Conservation (phyloP, 2,329 filamentous ascomycete species). For the Paracamarosporium sp. region DNA sequence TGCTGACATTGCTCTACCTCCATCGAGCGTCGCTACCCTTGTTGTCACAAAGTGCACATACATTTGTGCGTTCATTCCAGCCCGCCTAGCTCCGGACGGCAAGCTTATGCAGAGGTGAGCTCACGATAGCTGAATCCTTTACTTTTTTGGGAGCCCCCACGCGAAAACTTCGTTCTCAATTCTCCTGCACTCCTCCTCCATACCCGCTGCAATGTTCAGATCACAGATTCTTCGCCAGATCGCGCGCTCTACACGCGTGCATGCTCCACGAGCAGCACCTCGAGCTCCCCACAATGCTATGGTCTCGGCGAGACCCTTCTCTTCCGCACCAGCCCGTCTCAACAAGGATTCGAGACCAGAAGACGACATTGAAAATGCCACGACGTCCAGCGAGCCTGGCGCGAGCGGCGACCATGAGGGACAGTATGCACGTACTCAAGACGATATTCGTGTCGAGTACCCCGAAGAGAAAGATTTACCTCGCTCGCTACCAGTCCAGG, state of each 20-base stretch:
- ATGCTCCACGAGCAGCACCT: conserved; percentile 34
- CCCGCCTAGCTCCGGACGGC: not conserved
- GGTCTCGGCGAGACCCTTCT: conserved; percentile 34
- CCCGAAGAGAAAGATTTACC: conserved; percentile 78
- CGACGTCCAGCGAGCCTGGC: conserved; percentile 46
- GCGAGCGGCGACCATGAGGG: conserved; percentile 63
- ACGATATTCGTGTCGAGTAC: conserved; percentile 79
- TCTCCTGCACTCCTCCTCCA: not conserved
- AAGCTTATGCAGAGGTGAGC: not conserved
- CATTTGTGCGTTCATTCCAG: not conserved
- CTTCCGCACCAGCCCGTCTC: conserved; percentile 32
- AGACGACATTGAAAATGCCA: conserved; percentile 40
- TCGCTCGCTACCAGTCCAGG: conserved; percentile 71
- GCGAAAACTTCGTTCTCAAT: not conserved
- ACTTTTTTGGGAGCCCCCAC: not conserved
- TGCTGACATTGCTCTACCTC: not conserved
- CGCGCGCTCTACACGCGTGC: conserved; percentile 32
- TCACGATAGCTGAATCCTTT: conserved; percentile 5
- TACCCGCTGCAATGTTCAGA: conserved; percentile 38
- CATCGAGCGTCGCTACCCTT: conserved; percentile 7
- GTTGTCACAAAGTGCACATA: not conserved
- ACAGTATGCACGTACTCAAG: conserved; percentile 79
- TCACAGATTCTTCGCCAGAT: conserved; percentile 39
- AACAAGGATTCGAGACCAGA: conserved; percentile 28
- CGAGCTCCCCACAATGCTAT: conserved; percentile 24